Conservation (phyloP, 441 rosid genomes). For the Brassica hybrid region DNA sequence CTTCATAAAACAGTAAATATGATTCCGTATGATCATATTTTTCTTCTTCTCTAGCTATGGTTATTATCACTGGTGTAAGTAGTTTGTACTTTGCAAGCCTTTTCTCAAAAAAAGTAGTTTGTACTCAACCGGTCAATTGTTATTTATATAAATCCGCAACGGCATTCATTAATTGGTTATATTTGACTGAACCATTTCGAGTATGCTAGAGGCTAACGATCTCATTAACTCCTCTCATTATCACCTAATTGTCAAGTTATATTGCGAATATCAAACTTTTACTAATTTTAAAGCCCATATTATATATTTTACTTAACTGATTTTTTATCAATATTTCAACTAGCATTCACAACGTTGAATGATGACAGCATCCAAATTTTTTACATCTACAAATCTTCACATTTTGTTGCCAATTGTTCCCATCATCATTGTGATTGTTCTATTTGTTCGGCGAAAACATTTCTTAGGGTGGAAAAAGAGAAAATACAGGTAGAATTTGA, state of each 20-base stretch:
- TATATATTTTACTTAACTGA: too few relatives aligned
- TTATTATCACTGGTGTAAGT: neutral
- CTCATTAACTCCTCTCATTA: neutral
- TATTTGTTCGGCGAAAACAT: neutral
- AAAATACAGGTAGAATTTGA: neutral
- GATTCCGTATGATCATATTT: neutral
- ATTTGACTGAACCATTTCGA: constrained; percentile 17
- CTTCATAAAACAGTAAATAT: neutral
- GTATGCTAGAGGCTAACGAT: constrained; percentile 9
- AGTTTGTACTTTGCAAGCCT: neutral
- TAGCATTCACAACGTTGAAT: neutral
- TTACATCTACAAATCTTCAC: neutral
- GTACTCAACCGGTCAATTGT: neutral
- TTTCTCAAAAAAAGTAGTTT: neutral
- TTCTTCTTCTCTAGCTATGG: neutral
- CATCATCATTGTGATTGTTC: neutral
- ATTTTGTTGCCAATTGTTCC: neutral
- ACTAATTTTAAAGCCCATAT: neutral
- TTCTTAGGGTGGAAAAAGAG: constrained; percentile 2
- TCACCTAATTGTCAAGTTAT: neutral
- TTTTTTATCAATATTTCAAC: neutral
- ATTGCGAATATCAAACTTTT: neutral
- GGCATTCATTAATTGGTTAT: neutral
- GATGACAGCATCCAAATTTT: neutral
- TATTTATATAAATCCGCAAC: neutral